Base-by-base conservation (phyloP, 805 yeast species). In the Candida rishiriensis region DNA sequence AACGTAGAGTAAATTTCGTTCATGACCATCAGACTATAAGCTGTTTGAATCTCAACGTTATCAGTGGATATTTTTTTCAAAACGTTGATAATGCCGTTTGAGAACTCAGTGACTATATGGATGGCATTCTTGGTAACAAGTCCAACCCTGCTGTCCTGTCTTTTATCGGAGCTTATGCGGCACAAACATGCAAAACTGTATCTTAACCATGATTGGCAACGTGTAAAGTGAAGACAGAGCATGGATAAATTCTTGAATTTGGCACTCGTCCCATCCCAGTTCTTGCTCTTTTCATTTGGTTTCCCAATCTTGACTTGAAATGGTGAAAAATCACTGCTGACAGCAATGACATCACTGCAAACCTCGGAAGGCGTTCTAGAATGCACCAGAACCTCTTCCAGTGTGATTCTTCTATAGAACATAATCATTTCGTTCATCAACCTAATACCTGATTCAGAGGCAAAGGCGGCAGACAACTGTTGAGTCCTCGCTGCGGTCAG, bases 231-330 rank as follows among this genome's bases (percentile, higher is more conserved):
- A 47, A 70, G 70, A 42, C 88, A 70, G 10, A 81, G 58, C 49
- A 81, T 79, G 2, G 77, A 62, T 0, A 83, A 65, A 53, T 85
- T 85, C 50, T 84, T 84, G 63, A 69, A 79, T 51, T 79, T 81
- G 0, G 85, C 76, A 34, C 79, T 70, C 0, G 78, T 74, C 34
- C 71, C 72, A 31, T 71, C 73, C 45, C 69, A 56, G 61, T 43
- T 66, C 57, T 39, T 59, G 47, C 21, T 57, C 55, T 33, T 68
- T 52, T 39, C 65, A 4, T 57, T 50, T 0, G 79, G 79, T 21
- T 73, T 72, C 2, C 66, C 67, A 0, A 71, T 61, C 45, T 69
- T 70, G 9, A 79, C 66, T 37, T 73, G 70, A 13, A 72, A 57
- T 2, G 72, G 72, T 3, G 74, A 68, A 14, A 61, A 54, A 10